Evolutionary conservation across 2,329 filamentous ascomycete genomes (phyloP).

Genomic region (Didymella lethalis): DNA sequence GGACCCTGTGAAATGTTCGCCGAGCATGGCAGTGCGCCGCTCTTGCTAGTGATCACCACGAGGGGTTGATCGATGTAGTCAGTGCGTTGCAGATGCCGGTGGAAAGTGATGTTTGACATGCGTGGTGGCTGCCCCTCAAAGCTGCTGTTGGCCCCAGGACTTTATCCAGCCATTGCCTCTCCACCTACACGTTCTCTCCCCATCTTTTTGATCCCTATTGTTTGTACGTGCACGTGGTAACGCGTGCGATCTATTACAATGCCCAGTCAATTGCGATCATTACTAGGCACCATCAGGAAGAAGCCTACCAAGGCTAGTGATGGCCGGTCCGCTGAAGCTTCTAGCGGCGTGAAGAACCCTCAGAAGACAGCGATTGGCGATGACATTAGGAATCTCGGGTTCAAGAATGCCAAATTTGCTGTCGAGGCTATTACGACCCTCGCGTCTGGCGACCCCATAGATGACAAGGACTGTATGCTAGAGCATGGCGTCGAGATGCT

Average conservation of each 20-base stretch:
- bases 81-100: conserved; percentile 4
- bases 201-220: not conserved
- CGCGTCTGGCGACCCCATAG: conserved; percentile 68
- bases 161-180: not conserved
- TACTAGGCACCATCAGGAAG: conserved; percentile 57
- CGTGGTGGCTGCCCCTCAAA: conserved; percentile 11
- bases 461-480: conserved; percentile 62
- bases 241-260: conserved; percentile 26
- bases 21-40: conserved; percentile 26
- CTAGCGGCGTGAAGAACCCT: conserved; percentile 31
- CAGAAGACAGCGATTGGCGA: conserved; percentile 46
- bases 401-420: conserved; percentile 53
- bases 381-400: conserved; percentile 65
- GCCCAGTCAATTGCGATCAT: conserved; percentile 51
- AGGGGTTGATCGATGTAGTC: not conserved
- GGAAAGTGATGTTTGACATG: not conserved
- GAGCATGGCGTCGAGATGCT: conserved; percentile 63
- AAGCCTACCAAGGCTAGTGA: conserved; percentile 59
- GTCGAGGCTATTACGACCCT: conserved; percentile 69
- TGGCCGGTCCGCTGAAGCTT: conserved; percentile 51
- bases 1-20: conserved; percentile 20
- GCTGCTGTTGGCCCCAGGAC: conserved; percentile 4
- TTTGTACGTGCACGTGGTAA: conserved; percentile 7
- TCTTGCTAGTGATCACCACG: conserved; percentile 26
- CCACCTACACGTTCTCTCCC: conserved; percentile 1